Conservation (phyloP, 768 basidiomycete species). For the Glaciozyma martinii region DNA sequence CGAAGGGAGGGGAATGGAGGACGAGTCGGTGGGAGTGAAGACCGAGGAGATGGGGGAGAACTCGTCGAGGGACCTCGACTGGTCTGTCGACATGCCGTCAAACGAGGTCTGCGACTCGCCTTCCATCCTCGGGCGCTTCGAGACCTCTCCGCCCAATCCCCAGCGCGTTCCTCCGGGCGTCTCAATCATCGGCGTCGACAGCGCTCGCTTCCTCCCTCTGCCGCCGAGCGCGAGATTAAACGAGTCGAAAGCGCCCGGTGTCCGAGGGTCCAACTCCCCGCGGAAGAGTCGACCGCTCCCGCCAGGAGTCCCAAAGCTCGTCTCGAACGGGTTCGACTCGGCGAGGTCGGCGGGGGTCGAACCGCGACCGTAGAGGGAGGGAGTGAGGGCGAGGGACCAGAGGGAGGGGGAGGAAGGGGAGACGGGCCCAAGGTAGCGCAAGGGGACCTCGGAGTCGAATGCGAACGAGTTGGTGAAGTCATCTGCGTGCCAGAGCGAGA, state of each 20-base stretch:
- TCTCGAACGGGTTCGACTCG: conserved; percentile 27
- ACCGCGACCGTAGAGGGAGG: conserved; percentile 1
- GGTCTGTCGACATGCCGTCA: background rate
- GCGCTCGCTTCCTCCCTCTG: conserved; percentile 20
- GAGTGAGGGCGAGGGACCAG: conserved; percentile 19
- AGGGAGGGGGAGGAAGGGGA: background rate
- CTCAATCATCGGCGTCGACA: conserved; percentile 18
- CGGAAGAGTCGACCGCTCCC: conserved; percentile 8
- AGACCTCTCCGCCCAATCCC: background rate
- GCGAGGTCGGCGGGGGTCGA: no score
- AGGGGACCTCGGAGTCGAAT: conserved; percentile 2
- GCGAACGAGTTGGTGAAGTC: no score
- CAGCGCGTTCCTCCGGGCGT: conserved; percentile 15
- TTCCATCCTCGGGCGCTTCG: conserved; percentile 16
- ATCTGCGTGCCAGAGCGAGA: no score
- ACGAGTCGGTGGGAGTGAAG: conserved; percentile 14
- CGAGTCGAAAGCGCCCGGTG: background rate
- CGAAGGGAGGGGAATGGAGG: no score
- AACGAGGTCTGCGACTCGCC: background rate
- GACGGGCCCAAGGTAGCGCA: conserved; percentile 11
- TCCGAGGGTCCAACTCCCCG: background rate
- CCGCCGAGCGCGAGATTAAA: background rate
- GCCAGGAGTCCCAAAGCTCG: conserved; percentile 7
- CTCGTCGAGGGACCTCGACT: background rate
- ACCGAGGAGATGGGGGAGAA: conserved; percentile 20